phyloP scores from a whole-genome alignment of 2,329 filamentous ascomycete genomes.

The Tympanopsis confertula region DNA sequence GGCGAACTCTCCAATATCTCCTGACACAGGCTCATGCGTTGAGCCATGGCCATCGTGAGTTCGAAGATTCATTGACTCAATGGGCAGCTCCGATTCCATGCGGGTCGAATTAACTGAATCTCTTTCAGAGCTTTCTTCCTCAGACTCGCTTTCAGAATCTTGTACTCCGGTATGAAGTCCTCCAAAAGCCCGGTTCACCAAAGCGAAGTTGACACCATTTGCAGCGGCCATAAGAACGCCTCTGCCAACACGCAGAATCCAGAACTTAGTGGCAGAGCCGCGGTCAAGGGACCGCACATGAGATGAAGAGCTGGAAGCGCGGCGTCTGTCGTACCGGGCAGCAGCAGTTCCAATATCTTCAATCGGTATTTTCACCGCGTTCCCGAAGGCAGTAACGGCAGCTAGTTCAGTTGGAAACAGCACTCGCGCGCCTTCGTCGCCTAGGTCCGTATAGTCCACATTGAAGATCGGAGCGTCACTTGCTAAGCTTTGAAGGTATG shows the following conservation, averaged over 20 bases:
- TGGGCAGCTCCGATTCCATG: neutral
- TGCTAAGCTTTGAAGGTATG: conserved; percentile 43
- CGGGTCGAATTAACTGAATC: conserved; percentile 4
- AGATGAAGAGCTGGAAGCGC: conserved; percentile 5
- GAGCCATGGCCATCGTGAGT: too few relatives aligned
- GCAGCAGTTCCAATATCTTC: conserved; percentile 27
- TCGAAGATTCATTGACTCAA: neutral
- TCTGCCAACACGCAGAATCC: conserved; percentile 46
- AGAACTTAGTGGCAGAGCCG: conserved; percentile 32
- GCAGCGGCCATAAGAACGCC: conserved; percentile 45
- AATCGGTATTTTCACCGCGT: conserved; percentile 37
- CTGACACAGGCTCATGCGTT: too few relatives aligned
- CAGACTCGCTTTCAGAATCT: conserved; percentile 3
- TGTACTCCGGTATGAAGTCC: conserved; percentile 18
- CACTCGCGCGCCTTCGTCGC: conserved; percentile 36
- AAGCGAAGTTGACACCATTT: conserved; percentile 40
- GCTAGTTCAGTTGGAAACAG: conserved; percentile 38
- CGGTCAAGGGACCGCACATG: conserved; percentile 25
- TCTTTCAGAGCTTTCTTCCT: conserved; percentile 9
- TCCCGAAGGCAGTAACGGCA: conserved; percentile 43
- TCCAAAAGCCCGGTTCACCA: conserved; percentile 49
- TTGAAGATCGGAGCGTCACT: conserved; percentile 36
- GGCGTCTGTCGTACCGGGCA: conserved; percentile 9
- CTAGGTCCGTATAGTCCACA: conserved; percentile 44
- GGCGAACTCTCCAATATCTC: neutral